These are phyloP conservation scores for Wakefieldia striispora DNA, from an alignment of 768 basidiomycete species.

Conservation along the genomic window DNA sequence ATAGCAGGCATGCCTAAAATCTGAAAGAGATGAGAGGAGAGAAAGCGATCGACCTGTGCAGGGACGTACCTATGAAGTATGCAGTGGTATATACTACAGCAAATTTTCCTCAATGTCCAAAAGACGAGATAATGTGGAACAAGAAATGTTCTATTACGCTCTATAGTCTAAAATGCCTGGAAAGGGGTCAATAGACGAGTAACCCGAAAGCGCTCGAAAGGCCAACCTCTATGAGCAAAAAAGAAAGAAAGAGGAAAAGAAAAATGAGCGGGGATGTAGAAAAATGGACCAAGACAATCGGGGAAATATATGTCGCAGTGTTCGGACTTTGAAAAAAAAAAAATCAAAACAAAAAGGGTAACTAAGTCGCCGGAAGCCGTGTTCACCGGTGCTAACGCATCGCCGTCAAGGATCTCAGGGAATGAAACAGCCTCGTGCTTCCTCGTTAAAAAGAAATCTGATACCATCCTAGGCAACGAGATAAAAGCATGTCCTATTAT, in stretches of 20 bases:
- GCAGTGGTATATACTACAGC: conserved; percentile 33
- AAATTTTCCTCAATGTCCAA: conserved; percentile 38
- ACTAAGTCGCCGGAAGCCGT: background rate
- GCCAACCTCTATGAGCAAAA: conserved; percentile 34
- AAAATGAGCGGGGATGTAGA: conserved; percentile 34
- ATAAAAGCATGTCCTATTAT: conserved; percentile 12
- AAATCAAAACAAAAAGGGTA: background rate
- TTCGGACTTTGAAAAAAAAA: conserved; percentile 36
- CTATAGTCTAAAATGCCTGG: conserved; percentile 43
- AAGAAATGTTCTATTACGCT: conserved; percentile 61
- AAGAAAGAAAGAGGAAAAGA: conserved; percentile 24
- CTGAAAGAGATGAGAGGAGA: conserved; percentile 28
- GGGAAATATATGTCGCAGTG: conserved; percentile 16
- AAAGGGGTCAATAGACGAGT: conserved; percentile 4
- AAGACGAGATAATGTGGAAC: conserved; percentile 37
- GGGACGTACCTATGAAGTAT: conserved; percentile 41
- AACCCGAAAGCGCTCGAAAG: background rate
- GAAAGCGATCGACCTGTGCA: background rate
- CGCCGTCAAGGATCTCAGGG: background rate
- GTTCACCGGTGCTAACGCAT: background rate
- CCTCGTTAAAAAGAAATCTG: conserved; percentile 16
- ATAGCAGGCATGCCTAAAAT: conserved; percentile 77
- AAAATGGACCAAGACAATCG: too few relatives aligned
- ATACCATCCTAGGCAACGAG: conserved; percentile 16
- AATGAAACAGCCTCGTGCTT: conserved; percentile 12